phyloP scores from a whole-genome alignment of 352 stramenopile genomes.

The Pythium dissotocum region DNA sequence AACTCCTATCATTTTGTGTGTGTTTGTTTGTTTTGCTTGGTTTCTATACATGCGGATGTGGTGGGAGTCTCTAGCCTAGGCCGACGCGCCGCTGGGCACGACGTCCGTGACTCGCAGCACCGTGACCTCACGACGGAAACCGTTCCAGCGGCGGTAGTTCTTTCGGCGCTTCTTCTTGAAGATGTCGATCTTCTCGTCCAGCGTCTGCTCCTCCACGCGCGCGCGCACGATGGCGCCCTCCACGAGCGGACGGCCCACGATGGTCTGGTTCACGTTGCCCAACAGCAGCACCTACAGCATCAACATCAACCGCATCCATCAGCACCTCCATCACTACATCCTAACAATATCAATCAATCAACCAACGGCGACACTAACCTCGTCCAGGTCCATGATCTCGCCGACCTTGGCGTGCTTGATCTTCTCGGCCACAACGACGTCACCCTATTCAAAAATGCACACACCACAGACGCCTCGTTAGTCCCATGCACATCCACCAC shows the following conservation, averaged over 20 bases:
- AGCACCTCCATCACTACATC: not conserved
- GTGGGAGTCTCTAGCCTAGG: constrained; percentile 5
- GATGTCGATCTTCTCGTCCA: constrained; percentile 88
- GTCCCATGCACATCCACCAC: not conserved
- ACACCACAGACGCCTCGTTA: constrained; percentile 3
- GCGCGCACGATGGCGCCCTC: constrained; percentile 71
- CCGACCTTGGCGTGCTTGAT: constrained; percentile 85
- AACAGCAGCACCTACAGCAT: constrained; percentile 63
- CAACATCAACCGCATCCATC: not conserved
- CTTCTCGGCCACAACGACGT: constrained; percentile 85
- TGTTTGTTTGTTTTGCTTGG: constrained; percentile 6
- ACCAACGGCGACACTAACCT: constrained; percentile 32
- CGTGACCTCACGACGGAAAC: constrained; percentile 84
- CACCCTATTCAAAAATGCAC: constrained; percentile 36
- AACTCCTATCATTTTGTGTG: not conserved
- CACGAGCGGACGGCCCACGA: constrained; percentile 73
- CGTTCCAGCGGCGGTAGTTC: constrained; percentile 89
- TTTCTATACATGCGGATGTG: constrained; percentile 20
- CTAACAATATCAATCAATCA: too few species aligned
- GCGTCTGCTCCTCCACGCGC: constrained; percentile 84
- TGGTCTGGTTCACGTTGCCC: constrained; percentile 84
- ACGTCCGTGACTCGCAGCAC: constrained; percentile 85
- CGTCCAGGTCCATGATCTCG: constrained; percentile 79
- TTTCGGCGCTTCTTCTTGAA: constrained; percentile 92
- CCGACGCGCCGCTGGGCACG: constrained; percentile 51